phyloP scores from a whole-genome alignment of 352 stramenopile species.

The Phytophthora pseudosyringae region DNA sequence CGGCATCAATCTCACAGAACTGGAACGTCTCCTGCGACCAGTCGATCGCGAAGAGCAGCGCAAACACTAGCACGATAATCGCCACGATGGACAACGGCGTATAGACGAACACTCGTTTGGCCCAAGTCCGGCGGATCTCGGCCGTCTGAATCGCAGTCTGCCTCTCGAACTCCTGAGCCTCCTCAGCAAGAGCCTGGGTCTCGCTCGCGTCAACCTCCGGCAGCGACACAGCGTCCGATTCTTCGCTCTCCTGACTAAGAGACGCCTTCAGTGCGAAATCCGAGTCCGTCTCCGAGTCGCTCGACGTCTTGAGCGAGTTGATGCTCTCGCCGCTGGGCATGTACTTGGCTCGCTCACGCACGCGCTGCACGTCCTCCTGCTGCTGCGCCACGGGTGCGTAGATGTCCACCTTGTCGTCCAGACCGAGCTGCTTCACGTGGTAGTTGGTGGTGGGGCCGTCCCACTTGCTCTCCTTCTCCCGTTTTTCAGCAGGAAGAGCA shows the following conservation, averaged over 20 bases:
- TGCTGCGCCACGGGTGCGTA: slow-evolving; percentile 74
- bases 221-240: slow-evolving; percentile 49
- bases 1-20: slow-evolving; percentile 49
- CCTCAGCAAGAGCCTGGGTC: slow-evolving; percentile 45
- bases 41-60: slow-evolving; percentile 58
- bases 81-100: slow-evolving; percentile 43
- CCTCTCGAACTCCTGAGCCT: slow-evolving; percentile 48
- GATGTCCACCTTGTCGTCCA: slow-evolving; percentile 83
- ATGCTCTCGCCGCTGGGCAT: slow-evolving; percentile 42
- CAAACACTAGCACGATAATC: slow-evolving; percentile 47
- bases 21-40: slow-evolving; percentile 56
- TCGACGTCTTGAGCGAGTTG: slow-evolving; percentile 40
- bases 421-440: slow-evolving; percentile 79
- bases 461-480: slow-evolving; percentile 42
- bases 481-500: slow-evolving; percentile 8
- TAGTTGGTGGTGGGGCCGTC: slow-evolving; percentile 73
- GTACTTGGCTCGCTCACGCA: slow-evolving; percentile 65
- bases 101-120: slow-evolving; percentile 40
- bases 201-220: slow-evolving; percentile 59
- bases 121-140: slow-evolving; percentile 31
- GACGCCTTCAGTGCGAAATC: slow-evolving; percentile 55
- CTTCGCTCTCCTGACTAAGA: slow-evolving; percentile 41
- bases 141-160: slow-evolving; percentile 27
- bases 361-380: slow-evolving; percentile 65
- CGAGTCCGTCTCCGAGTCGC: slow-evolving; percentile 68